Base-by-base conservation (phyloP, 23 red algal species). In the Agarophyton chilense region DNA sequence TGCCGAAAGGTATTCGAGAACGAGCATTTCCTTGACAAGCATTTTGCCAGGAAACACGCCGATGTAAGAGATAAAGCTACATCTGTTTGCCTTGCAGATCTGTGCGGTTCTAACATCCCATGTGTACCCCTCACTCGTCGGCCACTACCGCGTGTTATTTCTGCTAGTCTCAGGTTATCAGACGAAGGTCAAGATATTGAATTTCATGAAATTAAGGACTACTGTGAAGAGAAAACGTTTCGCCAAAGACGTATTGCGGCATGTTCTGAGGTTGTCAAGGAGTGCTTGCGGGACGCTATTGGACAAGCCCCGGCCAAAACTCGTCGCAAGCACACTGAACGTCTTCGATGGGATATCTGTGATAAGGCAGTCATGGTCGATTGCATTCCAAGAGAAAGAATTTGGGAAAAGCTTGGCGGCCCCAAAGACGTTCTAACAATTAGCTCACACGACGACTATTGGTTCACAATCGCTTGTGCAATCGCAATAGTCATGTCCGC, bases 1-100 rank as follows among this genome's bases (percentile, higher is more conserved):
- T 91, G 88, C 65, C 22, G 22, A 24, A 91, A 91, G 38, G 77
- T 67, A 2, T 91, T 91, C 49, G 21, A 65, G 32, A 77, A 74
- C 18, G 88, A 91, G 64, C 77, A 91, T 45, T 91, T 51, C 40
- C 77, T 81, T 35, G 88, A 91, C 60, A 91, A 74, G 49, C 88
- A 91, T 58, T 58, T 91, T 53, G 88, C 88, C 2, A 49, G 88
- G 17, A 81, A 76, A 76, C 88, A 91, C 39, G 19, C 55, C 19
- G 44, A 75, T 9, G 46, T 82, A 3, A 54, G 77, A n/a, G 54
- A 91, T 35, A 58, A 82, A 57, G 52, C 22, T 60, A 61, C 46
- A 53, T 47, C 56, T 16, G 72, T 67, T 21, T 91, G 88, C 53
- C 39, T 91, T 4, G 88, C 88, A 40, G 77, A 91, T 82, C 45